Evolutionary conservation across 75 land plant genomes (phyloP).

Genomic region (Ceratopteris richardii): DNA sequence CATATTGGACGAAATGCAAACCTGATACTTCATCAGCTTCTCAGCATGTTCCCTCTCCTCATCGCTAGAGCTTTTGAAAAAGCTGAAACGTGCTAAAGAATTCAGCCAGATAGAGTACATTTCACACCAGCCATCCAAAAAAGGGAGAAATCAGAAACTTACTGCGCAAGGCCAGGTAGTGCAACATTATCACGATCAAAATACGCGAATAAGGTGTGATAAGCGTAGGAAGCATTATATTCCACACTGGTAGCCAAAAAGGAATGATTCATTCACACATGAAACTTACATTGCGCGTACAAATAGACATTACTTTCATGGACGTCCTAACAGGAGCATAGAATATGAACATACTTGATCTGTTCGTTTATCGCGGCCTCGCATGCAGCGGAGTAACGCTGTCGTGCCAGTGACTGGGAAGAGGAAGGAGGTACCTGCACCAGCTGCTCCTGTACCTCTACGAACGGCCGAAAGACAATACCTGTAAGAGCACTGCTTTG

Average conservation of each 20-base stretch:
- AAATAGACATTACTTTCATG: too few relatives aligned
- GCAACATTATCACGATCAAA: conserved; percentile 89
- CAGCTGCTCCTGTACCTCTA: conserved; percentile 77
- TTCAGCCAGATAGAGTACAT: too few relatives aligned
- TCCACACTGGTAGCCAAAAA: conserved; percentile 68
- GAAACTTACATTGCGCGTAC: too few relatives aligned
- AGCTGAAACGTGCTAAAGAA: conserved; percentile 46
- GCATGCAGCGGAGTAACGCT: conserved; percentile 44
- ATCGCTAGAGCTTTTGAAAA: conserved; percentile 80
- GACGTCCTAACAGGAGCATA: too few relatives aligned
- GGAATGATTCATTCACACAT: too few relatives aligned
- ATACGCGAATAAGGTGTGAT: conserved; percentile 82
- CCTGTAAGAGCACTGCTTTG: conserved; percentile 38
- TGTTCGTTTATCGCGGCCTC: conserved; percentile 68
- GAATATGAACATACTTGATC: conserved; percentile 29
- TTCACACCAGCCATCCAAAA: too few relatives aligned
- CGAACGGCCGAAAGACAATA: conserved; percentile 76
- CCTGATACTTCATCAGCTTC: conserved; percentile 87
- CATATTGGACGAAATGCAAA: conserved; percentile 1
- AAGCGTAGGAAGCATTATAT: conserved; percentile 84
- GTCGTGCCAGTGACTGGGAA: conserved; percentile 67
- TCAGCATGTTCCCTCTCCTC: conserved; percentile 86
- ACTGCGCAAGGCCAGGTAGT: conserved; percentile 83
- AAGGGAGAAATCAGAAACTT: conserved; percentile 14
- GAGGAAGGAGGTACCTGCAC: conserved; percentile 42